phyloP scores from a whole-genome alignment of 192 early-diverging fungal genomes.

The Coemansia sp. region DNA sequence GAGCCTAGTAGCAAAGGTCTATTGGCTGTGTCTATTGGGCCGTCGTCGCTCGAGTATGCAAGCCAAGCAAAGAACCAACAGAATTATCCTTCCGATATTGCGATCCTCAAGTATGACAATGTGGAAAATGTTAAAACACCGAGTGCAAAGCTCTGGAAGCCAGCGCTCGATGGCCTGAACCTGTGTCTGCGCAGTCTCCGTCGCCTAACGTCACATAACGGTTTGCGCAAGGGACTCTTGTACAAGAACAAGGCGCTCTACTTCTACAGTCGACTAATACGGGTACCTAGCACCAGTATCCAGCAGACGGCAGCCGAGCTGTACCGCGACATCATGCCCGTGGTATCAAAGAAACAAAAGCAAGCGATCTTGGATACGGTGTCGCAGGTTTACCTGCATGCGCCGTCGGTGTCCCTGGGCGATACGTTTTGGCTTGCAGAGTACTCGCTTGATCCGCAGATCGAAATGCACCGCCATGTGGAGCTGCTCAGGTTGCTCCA shows the following conservation, averaged over 20 bases:
- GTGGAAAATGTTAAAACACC: neutral
- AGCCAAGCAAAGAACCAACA: neutral
- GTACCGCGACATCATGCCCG: slow-evolving; percentile 48
- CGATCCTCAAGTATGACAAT: neutral
- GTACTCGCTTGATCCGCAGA: slow-evolving; percentile 39
- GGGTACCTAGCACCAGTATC: slow-evolving; percentile 7
- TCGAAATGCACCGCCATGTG: slow-evolving; percentile 55
- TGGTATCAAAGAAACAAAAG: slow-evolving; percentile 38
- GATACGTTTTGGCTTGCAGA: slow-evolving; percentile 48
- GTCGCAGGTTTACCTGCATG: slow-evolving; percentile 33
- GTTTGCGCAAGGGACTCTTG: slow-evolving; percentile 44
- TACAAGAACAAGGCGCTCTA: slow-evolving; percentile 53
- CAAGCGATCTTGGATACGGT: slow-evolving; percentile 21
- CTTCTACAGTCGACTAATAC: slow-evolving; percentile 28
- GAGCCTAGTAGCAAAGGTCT: neutral
- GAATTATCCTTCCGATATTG: neutral
- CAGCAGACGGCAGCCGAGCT: slow-evolving; percentile 42
- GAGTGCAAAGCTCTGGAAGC: slow-evolving; percentile 8
- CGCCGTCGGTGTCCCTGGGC: slow-evolving; percentile 11
- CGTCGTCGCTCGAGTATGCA: neutral
- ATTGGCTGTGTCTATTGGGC: neutral
- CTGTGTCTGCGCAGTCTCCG: slow-evolving; percentile 39
- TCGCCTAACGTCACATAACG: slow-evolving; percentile 46
- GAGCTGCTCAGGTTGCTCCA: slow-evolving; percentile 47
- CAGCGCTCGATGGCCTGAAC: slow-evolving; percentile 28